Evolutionary conservation across 2,329 filamentous ascomycete species (phyloP).

Genomic region (Neofusicoccum sp.): DNA sequence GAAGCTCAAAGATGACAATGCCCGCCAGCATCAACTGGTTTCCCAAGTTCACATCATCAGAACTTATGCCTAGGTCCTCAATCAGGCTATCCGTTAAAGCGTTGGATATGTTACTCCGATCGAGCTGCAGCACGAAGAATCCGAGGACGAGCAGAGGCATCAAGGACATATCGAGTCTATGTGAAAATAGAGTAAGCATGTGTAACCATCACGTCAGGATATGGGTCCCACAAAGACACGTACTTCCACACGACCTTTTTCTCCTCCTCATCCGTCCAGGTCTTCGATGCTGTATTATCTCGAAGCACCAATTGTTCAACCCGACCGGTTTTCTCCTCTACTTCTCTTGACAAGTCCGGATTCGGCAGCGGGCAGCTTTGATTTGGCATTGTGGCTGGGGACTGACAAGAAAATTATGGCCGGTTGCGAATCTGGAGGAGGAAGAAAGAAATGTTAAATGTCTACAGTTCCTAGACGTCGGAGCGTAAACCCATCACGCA

Average conservation of each 20-base stretch:
- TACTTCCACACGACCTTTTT: constrained; percentile 36
- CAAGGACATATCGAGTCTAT: constrained; percentile 30
- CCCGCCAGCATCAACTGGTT: constrained; percentile 38
- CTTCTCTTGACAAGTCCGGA: not conserved
- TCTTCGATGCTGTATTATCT: not conserved
- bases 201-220: not conserved
- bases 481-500: not conserved
- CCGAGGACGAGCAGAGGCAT: constrained; percentile 38
- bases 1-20: constrained; percentile 28
- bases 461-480: not conserved
- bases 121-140: constrained; percentile 39
- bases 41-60: constrained; percentile 34
- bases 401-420: too few relatives aligned
- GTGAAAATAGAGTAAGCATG: not conserved
- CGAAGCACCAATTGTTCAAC: not conserved
- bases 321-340: not conserved
- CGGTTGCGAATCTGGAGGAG: too few relatives aligned
- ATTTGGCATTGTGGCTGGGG: not conserved
- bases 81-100: constrained; percentile 37
- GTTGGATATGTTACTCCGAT: constrained; percentile 38
- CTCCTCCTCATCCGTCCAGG: constrained; percentile 35
- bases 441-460: too few relatives aligned
- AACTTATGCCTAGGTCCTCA: constrained; percentile 31
- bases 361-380: not conserved
- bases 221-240: constrained; percentile 4